Base-by-base conservation (phyloP, 768 basidiomycete species). In the Boletus eberwhitei region DNA sequence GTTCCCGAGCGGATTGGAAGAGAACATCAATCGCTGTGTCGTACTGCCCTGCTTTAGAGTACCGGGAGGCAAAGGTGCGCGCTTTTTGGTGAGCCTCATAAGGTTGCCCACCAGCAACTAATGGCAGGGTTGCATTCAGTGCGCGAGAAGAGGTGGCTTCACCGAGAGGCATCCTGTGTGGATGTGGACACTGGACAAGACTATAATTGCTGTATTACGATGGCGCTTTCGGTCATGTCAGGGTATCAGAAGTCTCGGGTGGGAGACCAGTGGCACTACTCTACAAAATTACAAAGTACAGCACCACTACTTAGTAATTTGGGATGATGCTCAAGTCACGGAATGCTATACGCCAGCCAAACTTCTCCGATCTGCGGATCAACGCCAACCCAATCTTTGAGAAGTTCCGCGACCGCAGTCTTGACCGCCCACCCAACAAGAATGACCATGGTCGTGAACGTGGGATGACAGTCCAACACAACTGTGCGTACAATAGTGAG, bases 41-140 rank as follows among this genome's bases (percentile, higher is more conserved):
- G 65, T 87, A 86, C 61, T 95, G 88, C 3, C 77, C 77, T 4
- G 90, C 82, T 75, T 93, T 93, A 48, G 79, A 77, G 69, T 92
- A 92, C 63, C 95, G 81, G 4, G 94, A 86, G 5, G 93, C 93
- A 60, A 96, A 97, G 17, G 95, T 98, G 26, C 96, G 84, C 11
- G 94, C 93, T 73, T 98, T 98, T 71, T 98, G 95, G 64, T 98
- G 96, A 0, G 95, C 95, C 57, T 94, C 92, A 70, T 97, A 97
- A 14, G 80, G 71, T 35, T 93, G 91, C 11, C 86, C 82, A 11
- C 77, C 76, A 6, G 79, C 70, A 48, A 94, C 87, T 46, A 86
- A 80, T 12, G 84, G 91, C 54, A 88, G 74, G 60, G 89, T 91
- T 11, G 88, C 88, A 57, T 81, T 83, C 13, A 93, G 75, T 43